Conservation (phyloP, 331 rosid genomes). For the Rosa hybrid region DNA sequence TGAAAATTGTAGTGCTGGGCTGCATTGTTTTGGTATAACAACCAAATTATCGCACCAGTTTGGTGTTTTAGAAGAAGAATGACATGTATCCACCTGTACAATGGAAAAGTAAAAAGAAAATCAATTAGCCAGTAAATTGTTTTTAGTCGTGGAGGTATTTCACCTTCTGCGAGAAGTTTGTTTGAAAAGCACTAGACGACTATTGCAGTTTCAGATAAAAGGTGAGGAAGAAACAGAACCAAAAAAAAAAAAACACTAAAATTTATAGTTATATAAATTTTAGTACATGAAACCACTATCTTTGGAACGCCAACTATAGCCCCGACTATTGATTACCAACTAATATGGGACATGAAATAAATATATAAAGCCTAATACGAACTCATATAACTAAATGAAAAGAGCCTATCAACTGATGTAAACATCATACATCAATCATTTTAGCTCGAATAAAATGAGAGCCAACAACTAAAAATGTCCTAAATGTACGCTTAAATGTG, state of each 20-base stretch:
- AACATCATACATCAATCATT: background rate
- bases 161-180: background rate
- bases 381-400: too few species aligned
- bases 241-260: too few species aligned
- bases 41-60: background rate
- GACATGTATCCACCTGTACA: background rate
- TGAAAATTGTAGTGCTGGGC: background rate
- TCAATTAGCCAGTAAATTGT: background rate
- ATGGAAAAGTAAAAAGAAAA: background rate
- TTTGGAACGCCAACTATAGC: too few species aligned
- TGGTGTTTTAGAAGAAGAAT: background rate
- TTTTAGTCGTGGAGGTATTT: background rate
- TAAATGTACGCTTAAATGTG: background rate
- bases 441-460: background rate
- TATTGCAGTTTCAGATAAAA: too few species aligned
- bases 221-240: too few species aligned
- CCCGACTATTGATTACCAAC: too few species aligned
- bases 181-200: too few species aligned
- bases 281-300: too few species aligned
- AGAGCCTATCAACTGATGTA: background rate
- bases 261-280: too few species aligned
- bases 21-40: background rate
- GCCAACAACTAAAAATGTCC: background rate
- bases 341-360: too few species aligned
- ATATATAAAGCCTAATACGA: too few species aligned